Base-by-base conservation (phyloP, 495 filamentous ascomycete species). In the Coniosporium apollinis region DNA sequence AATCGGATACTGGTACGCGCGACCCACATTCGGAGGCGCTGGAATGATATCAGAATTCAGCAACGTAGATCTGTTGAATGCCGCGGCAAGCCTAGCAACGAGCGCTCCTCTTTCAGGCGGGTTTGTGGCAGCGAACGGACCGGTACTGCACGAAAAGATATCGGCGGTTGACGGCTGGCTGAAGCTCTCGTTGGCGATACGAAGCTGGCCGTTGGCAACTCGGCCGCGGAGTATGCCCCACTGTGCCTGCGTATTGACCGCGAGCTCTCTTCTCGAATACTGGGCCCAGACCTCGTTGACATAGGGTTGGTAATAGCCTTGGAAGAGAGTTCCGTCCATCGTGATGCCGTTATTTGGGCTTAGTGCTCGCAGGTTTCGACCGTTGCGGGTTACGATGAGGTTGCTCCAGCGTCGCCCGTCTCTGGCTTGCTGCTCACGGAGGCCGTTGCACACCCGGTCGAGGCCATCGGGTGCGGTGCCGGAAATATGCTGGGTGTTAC, bases 81-180 rank as follows among this genome's bases (percentile, higher is more conserved):
- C 74, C 3, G 79, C 79, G 1, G 70, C 67, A 16, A 85, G 52
- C 14, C 79, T 63, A 0, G 79, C 73, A 5, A 71, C 70, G 18
- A 82, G 63, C 2, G 61, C 65, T 13, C 65, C 66, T 20, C 60
- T 52, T 14, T 56, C 60, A 3, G 43, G 19, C 21, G 68, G 61
- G 2, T 62, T 60, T 9, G 62, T 54, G 5, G 64, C 60, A 9
- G 63, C 64, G 48, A 85, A 85, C 0, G 76, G 69, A 0, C 79
- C 79, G n/a, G 66, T 70, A 44, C 64, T 73, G 61, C 77, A 81
- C 41, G 60, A 66, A 57, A 82, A 82, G 44, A 85, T 74, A 45
- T 82, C 79, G 10, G 47, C 53, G 0, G 70, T 64, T 17, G 59
- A 55, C 1, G 79, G 79, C 43, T 69, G 57, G 4, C 47, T 40